phyloP scores from a whole-genome alignment of 106 monocot species.

The Agapanthus africanus region DNA sequence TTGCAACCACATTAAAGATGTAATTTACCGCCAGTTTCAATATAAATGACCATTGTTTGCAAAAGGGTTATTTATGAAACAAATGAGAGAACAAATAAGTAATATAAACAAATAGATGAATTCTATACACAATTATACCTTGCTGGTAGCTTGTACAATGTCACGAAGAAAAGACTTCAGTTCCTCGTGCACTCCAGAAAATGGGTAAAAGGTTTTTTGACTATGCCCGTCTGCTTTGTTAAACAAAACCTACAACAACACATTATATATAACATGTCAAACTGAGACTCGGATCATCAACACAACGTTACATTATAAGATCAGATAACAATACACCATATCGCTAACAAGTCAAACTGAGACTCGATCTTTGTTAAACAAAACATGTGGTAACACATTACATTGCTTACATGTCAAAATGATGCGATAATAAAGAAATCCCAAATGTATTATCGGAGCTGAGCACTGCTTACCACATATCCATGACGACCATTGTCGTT shows the following conservation, averaged over 20 bases:
- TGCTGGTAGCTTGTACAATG: background rate
- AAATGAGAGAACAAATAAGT: background rate
- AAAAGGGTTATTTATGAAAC: background rate
- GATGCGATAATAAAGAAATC: background rate
- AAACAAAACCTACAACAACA: slow-evolving; percentile 39
- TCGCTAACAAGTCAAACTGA: no score
- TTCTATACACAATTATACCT: background rate
- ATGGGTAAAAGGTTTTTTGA: slow-evolving; percentile 11
- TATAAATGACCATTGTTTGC: background rate
- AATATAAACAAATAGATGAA: background rate
- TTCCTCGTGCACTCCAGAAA: slow-evolving; percentile 11
- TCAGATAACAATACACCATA: no score
- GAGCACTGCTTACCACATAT: slow-evolving; percentile 43
- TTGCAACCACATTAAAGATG: no score
- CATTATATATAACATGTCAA: background rate
- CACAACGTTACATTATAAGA: no score
- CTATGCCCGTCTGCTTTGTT: slow-evolving; percentile 28
- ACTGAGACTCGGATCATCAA: background rate
- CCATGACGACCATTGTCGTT: slow-evolving; percentile 60
- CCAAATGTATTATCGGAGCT: background rate
- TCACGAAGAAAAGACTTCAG: slow-evolving; percentile 13
- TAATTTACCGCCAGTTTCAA: no score
- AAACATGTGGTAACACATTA: no score
- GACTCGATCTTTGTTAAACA: no score
- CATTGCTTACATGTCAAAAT: no score